These are phyloP conservation scores for Takakia lepidozioides DNA, from an alignment of 225 moss, liverwort and hornwort genomes.

Conservation along the genomic window DNA sequence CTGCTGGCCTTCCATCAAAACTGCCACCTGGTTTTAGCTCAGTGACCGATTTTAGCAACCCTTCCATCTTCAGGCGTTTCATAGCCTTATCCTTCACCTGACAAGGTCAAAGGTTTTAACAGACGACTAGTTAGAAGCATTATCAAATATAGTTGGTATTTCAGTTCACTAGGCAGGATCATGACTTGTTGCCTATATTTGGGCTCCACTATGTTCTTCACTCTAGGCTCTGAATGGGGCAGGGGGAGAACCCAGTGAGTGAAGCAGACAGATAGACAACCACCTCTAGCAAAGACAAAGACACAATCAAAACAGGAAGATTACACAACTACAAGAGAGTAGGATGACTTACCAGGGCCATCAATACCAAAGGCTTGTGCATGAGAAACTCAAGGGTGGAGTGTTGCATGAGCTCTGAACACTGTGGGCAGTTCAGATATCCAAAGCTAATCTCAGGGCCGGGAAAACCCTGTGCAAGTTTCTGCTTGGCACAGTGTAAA, in stretches of 20 bases:
- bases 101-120: neutral
- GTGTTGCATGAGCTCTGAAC: conserved; percentile 46
- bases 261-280: too few relatives aligned
- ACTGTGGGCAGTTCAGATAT: conserved; percentile 54
- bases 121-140: too few relatives aligned
- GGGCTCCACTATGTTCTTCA: too few relatives aligned
- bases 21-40: conserved; percentile 40
- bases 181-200: too few relatives aligned
- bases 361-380: conserved; percentile 41
- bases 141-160: too few relatives aligned
- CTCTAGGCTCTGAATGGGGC: too few relatives aligned
- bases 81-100: conserved; percentile 46
- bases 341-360: conserved; percentile 26
- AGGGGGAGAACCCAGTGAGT: too few relatives aligned
- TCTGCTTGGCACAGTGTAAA: conserved; percentile 49
- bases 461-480: conserved; percentile 44
- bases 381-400: conserved; percentile 25
- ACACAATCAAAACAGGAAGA: too few relatives aligned
- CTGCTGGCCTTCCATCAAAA: conserved; percentile 41
- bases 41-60: conserved; percentile 27
- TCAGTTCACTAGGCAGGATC: too few relatives aligned
- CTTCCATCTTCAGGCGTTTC: conserved; percentile 41
- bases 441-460: conserved; percentile 59
- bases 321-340: too few relatives aligned
- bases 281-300: too few relatives aligned